Evolutionary conservation across 176 grass and related monocot species (phyloP).

Genomic region (Ensete ventricosum): DNA sequence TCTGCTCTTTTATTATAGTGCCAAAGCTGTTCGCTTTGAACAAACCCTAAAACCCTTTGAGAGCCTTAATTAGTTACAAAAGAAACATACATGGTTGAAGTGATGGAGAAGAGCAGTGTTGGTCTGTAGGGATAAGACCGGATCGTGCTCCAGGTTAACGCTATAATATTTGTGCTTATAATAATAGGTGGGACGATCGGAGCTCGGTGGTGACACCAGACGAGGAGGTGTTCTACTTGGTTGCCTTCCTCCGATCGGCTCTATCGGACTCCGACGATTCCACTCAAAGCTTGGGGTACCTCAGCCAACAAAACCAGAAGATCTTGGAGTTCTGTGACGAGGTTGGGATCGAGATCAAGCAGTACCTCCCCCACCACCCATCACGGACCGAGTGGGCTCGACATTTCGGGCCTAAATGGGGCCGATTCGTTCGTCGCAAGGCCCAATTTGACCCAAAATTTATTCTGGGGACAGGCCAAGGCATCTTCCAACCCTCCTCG

Average conservation of each 20-base stretch:
- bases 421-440: conserved; percentile 39
- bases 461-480: conserved; percentile 59
- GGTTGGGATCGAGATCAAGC: conserved; percentile 52
- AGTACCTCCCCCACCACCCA: conserved; percentile 78
- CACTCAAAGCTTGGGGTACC: conserved; percentile 37
- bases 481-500: conserved; percentile 47
- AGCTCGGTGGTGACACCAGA: conserved; percentile 77
- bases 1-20: neutral
- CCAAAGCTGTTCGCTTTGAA: neutral
- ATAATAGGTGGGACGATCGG: conserved; percentile 67
- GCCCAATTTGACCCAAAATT: conserved; percentile 51
- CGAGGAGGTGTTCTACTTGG: conserved; percentile 95
- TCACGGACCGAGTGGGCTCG: conserved; percentile 46
- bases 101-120: no score
- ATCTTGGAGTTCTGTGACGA: conserved; percentile 61
- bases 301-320: conserved; percentile 54
- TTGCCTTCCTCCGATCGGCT: conserved; percentile 85
- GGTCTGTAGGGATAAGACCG: no score
- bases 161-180: no score
- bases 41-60: conserved; percentile 18
- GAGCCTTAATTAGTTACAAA: no score
- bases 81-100: no score
- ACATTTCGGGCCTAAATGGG: conserved; percentile 73
- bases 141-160: no score
- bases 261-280: conserved; percentile 32